Base-by-base conservation (phyloP, 1,284 basidiomycete species). In the Austroboletus novae-zelandiae region DNA sequence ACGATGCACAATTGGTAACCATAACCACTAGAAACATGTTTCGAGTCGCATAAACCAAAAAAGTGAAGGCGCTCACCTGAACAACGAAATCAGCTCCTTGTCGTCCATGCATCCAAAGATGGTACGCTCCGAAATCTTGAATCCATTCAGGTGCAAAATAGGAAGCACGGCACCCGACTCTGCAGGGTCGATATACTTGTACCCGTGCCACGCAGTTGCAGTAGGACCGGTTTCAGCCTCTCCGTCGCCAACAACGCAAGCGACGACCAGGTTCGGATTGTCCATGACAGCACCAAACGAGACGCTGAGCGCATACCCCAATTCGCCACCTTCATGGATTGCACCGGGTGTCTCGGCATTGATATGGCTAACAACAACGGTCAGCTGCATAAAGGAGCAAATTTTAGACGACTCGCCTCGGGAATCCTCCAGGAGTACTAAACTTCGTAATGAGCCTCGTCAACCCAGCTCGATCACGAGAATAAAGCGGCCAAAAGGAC, bases 81-180 rank as follows among this genome's bases (percentile, higher is more conserved):
- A 93, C 27, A 92, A 73, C 0, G 84, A 73, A 15, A 73, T 75
- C 18, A 93, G 68, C 63, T 94, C 93, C 59, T 84, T 82, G 67
- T 94, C 77, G 63, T 94, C 91, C 89, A 94, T 93, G n/a, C 84
- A 84, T 35, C 91, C 92, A 55, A 85, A 87, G 54, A 96, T 87
- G 17, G 93, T 94, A 29, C 90, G 80, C 64, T 94, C 89, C 5
- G 87, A 89, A 54, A 95, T 94, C 76, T 93, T 87, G 78, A 86
- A 89, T 15, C 84, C 83, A 57, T 94, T 94, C 52, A 88, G 79
- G 63, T 94, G 90, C 2, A 96, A 76, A 58, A 95, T 89, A 18
- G 92, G 93, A 23, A 95, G 72, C 14, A 95, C 90, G 0, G 91
- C 91, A 20, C 93, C 92, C 9, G 84, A 89, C 69, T 93, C 91